Base-by-base conservation (phyloP, 1,139 yeast species). In the Nakaseomyces glabratus region DNA sequence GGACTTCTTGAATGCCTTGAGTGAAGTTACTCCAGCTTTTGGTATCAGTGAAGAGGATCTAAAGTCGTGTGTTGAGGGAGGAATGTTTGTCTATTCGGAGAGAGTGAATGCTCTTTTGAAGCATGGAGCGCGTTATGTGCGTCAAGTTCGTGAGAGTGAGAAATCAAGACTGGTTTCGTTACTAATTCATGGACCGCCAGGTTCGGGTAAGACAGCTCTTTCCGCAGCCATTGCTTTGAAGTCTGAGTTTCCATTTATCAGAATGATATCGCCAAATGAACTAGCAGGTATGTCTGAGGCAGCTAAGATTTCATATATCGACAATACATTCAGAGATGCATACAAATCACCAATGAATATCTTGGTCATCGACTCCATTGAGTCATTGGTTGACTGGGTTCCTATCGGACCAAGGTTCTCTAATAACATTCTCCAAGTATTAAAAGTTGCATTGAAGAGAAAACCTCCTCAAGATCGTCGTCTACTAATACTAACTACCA, bases 321-420 rank as follows among this genome's bases (percentile, higher is more conserved):
- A 85, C 55, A 84, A 80, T 56, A 77, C 84, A 29, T 93, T 90
- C 63, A 72, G 94, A 57, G 98, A 90, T 55, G 82, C 93, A 32
- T 90, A 93, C 66, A 84, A 84, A 58, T 84, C 96, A 1, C 96
- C 96, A 16, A 67, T 88, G 49, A 86, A 82, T 54, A 81, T 88
- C 22, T 67, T 90, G 43, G 95, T 90, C 14, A 76, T 90, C 45
- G 98, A 90, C 57, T 82, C 86, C 43, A 76, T 93, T 46, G 98
- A 93, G 62, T 82, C 88, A n/a, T 69, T 90, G 48, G 79, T 90
- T 42, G 95, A 88, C 56, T 90, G 93, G 75, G 95, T 85, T 24
- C 94, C 95, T 25, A 90, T 90, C 52, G 99, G 99, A 1, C 97
- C 98, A 8, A 67, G 99, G 48, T 90, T 90, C 59, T 84, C 95